These are phyloP conservation scores for Penicillium bialowiezense DNA, from an alignment of 495 filamentous ascomycete species.

Conservation along the genomic window DNA sequence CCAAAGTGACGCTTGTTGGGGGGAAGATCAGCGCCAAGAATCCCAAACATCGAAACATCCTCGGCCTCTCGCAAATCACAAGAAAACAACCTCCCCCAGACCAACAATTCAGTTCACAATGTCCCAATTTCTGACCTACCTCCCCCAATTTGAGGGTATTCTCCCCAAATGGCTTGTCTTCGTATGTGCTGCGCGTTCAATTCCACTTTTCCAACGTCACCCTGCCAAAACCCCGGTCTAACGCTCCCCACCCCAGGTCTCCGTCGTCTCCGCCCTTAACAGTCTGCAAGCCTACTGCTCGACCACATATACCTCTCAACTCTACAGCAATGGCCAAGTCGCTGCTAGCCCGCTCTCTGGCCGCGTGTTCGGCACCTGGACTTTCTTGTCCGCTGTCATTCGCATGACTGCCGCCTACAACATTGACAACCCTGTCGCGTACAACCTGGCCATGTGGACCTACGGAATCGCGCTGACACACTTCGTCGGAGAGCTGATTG, in stretches of 20 bases:
- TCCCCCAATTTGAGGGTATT: slow-evolving; percentile 56
- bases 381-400: slow-evolving; percentile 69
- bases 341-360: slow-evolving; percentile 62
- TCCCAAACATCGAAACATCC: slow-evolving; percentile 17
- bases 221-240: neutral
- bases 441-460: slow-evolving; percentile 76
- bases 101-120: slow-evolving; percentile 16
- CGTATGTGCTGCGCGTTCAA: slow-evolving; percentile 34
- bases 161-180: slow-evolving; percentile 68
- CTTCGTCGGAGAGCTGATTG: slow-evolving; percentile 76
- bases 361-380: slow-evolving; percentile 91
- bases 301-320: slow-evolving; percentile 66
- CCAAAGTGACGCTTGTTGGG: slow-evolving; percentile 21
- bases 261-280: slow-evolving; percentile 75
- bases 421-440: slow-evolving; percentile 65
- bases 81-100: neutral
- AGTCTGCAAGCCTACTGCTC: slow-evolving; percentile 76
- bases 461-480: slow-evolving; percentile 77
- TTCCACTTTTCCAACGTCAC: neutral
- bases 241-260: slow-evolving; percentile 51
- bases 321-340: slow-evolving; percentile 61
- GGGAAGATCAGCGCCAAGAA: slow-evolving; percentile 29
- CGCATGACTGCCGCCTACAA: slow-evolving; percentile 86
- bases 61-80: slow-evolving; percentile 14
- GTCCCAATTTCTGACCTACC: slow-evolving; percentile 34